A percentile compares a stretch with the other conserved stretches of the same genome.
phyloP scores from a whole-genome alignment of 305 asterid species.

The Fraxinus latifolia region DNA sequence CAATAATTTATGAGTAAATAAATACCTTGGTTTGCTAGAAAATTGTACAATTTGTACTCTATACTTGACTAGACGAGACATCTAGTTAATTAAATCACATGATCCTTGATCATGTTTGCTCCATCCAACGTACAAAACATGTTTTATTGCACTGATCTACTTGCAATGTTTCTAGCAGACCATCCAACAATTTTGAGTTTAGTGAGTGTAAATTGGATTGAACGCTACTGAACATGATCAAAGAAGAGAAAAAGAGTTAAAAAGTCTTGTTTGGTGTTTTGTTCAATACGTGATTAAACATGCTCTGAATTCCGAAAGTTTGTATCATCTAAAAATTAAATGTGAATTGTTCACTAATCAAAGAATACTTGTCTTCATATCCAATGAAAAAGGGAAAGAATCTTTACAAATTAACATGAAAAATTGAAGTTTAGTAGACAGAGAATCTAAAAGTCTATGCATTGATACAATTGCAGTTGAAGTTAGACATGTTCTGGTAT shows the following conservation, averaged over 20 bases:
- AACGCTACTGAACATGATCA: background rate
- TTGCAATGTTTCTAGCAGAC: background rate
- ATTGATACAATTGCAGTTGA: conserved; percentile 39
- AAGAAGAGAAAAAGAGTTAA: background rate
- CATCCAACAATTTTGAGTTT: background rate
- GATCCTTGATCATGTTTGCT: background rate
- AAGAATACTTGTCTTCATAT: background rate
- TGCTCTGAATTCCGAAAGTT: background rate
- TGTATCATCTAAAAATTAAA: background rate
- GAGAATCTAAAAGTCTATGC: background rate
- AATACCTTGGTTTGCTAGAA: background rate
- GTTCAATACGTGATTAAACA: background rate
- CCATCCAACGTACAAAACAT: background rate
- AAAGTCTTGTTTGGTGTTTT: background rate
- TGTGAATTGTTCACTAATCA: conserved; percentile 16
- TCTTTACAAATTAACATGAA: background rate
- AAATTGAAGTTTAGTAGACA: background rate
- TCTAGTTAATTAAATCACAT: background rate
- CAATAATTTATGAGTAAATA: background rate
- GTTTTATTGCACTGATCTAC: background rate
- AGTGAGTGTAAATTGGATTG: background rate
- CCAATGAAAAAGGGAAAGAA: conserved; percentile 1
- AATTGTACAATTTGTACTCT: background rate
- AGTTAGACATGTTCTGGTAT: conserved; percentile 42
- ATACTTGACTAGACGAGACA: background rate